Evolutionary conservation across 2,329 filamentous ascomycete species (phyloP).

Genomic region (Ophiocordyceps sinensis): DNA sequence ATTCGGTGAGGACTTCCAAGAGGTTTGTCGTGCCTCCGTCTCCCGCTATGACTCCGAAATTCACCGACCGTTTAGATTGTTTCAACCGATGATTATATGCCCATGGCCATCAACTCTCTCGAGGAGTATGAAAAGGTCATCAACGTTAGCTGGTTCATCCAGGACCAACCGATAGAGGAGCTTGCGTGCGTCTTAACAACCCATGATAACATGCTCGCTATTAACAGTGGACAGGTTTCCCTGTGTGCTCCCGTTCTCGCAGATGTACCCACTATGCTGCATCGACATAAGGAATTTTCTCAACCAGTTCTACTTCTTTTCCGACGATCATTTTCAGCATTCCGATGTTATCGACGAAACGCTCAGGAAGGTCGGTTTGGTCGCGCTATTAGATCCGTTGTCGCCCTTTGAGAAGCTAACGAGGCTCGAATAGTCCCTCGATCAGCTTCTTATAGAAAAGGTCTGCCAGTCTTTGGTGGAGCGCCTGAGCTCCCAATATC

Average conservation of each 20-base stretch:
- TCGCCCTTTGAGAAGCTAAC: background rate
- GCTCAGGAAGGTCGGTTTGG: constrained; percentile 49
- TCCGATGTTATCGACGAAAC: constrained; percentile 84
- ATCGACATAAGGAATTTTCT: constrained; percentile 96
- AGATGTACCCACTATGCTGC: constrained; percentile 98
- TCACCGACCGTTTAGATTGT: constrained; percentile 34
- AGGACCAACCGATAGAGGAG: constrained; percentile 62
- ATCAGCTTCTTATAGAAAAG: constrained; percentile 83
- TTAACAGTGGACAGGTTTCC: constrained; percentile 50
- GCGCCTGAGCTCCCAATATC: constrained; percentile 77
- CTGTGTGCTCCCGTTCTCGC: constrained; percentile 90
- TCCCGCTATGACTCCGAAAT: background rate
- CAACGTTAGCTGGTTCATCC: constrained; percentile 90
- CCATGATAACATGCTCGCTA: background rate
- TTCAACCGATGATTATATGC: constrained; percentile 98
- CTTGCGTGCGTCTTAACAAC: constrained; percentile 44
- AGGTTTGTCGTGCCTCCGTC: constrained; percentile 34
- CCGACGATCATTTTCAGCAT: constrained; percentile 89
- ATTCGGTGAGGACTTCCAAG: constrained; percentile 92
- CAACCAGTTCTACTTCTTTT: constrained; percentile 97
- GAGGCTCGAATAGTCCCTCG: constrained; percentile 52
- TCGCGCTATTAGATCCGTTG: background rate
- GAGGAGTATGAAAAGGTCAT: constrained; percentile 95
- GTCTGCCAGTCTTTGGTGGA: constrained; percentile 86
- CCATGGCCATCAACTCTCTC: constrained; percentile 82